Base-by-base conservation (phyloP, 129 eudicot genomes). In the Pittosporum tobira region DNA sequence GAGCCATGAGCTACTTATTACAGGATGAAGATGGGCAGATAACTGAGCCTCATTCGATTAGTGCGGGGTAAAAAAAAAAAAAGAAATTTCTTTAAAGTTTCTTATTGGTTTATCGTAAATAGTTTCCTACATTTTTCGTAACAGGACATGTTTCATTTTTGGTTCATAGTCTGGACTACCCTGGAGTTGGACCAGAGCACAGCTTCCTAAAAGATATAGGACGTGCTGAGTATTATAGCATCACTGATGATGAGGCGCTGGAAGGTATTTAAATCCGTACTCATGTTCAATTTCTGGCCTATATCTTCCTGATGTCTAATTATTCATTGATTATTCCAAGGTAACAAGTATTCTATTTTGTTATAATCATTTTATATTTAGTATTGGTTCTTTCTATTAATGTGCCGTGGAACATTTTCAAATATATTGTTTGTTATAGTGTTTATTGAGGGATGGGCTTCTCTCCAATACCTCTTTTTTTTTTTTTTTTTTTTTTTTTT, bases 131-230 rank as follows among this genome's bases (percentile, higher is more conserved):
- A 3, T 0, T 6, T 44, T 56, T 45, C 13, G 13, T 19, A 63
- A 30, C 25, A 6, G 6, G 44, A 48, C n/a, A n/a, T 8, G 0
- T 59, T 30, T 27, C 15, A 29, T n/a, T 21, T 59, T 34, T 75
- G 30, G 7, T 57, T 51, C 23, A 48, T 67, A 86, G 98, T 43
- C 66, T 91, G 74, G 98, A 91, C 62, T 86, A 83, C 51, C 98
- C 98, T n/a, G 98, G 94, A 61, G 98, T 91, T 65, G 94, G 98
- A 65, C 96, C 98, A 11, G 90, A 86, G 67, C 95, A 83, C 67
- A 91, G 98, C 72, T 91, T 69, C 77, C 73, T 91, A 57, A 91
- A 86, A 70, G 98, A 91, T 58, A 3, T 78, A 13, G 96, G 94
- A 3, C 96, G 96, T 48, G 94, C 96, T 2, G 90, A 86, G 64